Conservation (phyloP, 257 asterid species). For the Solanum chiquidenum region DNA sequence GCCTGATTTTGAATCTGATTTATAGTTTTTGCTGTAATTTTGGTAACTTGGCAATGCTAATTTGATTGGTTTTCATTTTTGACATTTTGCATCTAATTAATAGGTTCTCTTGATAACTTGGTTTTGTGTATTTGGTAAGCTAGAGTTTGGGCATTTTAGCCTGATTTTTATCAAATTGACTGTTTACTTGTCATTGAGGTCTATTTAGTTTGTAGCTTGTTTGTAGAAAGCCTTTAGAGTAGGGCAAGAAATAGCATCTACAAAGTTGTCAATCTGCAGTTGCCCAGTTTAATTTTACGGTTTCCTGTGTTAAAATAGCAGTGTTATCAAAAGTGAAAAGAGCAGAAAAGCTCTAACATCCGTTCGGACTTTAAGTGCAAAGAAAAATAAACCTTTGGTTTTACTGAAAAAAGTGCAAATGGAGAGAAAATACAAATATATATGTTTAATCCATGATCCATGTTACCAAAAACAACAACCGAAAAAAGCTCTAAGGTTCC, state of each 20-base stretch:
- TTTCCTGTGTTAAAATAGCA: background rate
- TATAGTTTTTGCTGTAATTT: background rate
- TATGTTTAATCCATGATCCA: background rate
- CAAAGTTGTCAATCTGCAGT: background rate
- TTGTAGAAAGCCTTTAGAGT: background rate
- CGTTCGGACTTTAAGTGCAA: background rate
- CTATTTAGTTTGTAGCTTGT: background rate
- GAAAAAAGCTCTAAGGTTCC: background rate
- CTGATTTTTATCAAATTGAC: background rate
- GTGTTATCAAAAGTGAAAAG: background rate
- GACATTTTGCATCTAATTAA: background rate
- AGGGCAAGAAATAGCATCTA: background rate
- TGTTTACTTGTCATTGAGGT: background rate
- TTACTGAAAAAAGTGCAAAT: no score
- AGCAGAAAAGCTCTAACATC: background rate
- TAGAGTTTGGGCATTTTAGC: background rate
- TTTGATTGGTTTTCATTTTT: background rate
- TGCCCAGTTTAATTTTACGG: background rate
- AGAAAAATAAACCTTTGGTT: background rate
- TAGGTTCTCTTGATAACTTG: background rate
- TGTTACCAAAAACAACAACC: background rate
- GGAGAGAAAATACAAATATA: background rate
- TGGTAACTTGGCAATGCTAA: background rate
- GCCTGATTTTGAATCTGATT: background rate
- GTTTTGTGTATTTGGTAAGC: background rate